These are phyloP conservation scores for Xerocomellus intermedius DNA, from an alignment of 768 basidiomycete genomes.

Conservation along the genomic window DNA sequence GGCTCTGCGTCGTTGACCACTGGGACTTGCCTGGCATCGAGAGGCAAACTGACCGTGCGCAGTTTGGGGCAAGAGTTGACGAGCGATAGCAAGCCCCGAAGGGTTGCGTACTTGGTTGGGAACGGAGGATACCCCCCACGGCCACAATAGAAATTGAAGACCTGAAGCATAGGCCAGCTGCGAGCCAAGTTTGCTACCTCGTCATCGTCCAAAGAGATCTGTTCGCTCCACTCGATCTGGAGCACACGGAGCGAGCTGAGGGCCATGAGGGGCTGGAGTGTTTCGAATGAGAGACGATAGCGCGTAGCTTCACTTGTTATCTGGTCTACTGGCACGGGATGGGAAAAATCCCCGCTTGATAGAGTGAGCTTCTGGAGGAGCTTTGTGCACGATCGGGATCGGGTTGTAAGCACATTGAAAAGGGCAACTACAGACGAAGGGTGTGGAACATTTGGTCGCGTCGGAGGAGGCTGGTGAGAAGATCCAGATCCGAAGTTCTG, in stretches of 20 bases:
- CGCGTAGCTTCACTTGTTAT: conserved; percentile 1
- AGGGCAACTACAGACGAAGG: conserved; percentile 1
- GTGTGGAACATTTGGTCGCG: conserved; percentile 5
- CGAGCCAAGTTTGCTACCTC: conserved; percentile 5
- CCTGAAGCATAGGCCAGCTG: conserved; percentile 6
- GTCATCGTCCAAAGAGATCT: conserved; percentile 9
- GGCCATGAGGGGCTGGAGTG: conserved; percentile 2
- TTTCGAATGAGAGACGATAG: conserved; percentile 9
- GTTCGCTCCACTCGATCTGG: conserved; percentile 10
- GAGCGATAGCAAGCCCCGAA: conserved; percentile 8
- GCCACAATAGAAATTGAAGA: conserved; percentile 1
- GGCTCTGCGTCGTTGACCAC: background rate
- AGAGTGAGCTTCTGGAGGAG: conserved; percentile 1
- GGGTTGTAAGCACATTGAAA: background rate
- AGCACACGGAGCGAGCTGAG: conserved; percentile 3
- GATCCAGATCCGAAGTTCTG: background rate
- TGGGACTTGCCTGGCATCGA: conserved; percentile 17
- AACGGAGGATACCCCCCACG: conserved; percentile 5
- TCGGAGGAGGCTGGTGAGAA: conserved; percentile 8
- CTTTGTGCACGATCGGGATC: background rate
- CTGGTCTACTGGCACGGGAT: background rate
- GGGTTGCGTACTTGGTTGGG: conserved; percentile 6
- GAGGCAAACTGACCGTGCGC: background rate
- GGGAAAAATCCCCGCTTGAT: background rate
- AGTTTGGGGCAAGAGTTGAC: background rate